phyloP scores from a whole-genome alignment of 495 filamentous ascomycete genomes.

The Aspergillus bridgeri region DNA sequence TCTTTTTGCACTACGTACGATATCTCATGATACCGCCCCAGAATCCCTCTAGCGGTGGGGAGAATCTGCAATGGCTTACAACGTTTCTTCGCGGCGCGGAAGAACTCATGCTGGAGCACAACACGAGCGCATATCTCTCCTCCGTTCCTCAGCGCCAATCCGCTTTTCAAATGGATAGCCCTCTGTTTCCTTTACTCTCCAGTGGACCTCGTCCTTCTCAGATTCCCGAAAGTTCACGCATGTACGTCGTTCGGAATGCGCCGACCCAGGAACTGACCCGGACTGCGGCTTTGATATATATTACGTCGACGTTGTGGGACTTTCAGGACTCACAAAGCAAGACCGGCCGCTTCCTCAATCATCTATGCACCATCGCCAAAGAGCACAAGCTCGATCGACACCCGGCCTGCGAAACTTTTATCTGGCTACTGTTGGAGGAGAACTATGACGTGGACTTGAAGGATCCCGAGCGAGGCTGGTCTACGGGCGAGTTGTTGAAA shows the following conservation, averaged over 20 bases:
- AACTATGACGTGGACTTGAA: slow-evolving; percentile 34
- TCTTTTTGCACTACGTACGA: slow-evolving; percentile 39
- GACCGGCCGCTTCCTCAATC: slow-evolving; percentile 33
- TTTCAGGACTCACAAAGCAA: slow-evolving; percentile 32
- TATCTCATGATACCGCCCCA: slow-evolving; percentile 27
- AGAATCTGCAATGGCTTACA: slow-evolving; percentile 31
- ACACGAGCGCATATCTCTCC: slow-evolving; percentile 22
- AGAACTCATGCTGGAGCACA: slow-evolving; percentile 35
- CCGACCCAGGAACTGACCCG: slow-evolving; percentile 40
- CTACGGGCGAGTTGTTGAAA: slow-evolving; percentile 34
- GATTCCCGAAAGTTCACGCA: slow-evolving; percentile 36
- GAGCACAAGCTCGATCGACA: slow-evolving; percentile 36
- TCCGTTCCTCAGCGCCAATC: slow-evolving; percentile 29
- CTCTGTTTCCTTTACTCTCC: slow-evolving; percentile 41
- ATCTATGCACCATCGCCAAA: slow-evolving; percentile 24
- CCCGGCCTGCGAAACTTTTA: slow-evolving; percentile 41
- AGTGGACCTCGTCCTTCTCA: slow-evolving; percentile 43
- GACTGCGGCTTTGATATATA: slow-evolving; percentile 40
- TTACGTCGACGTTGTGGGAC: slow-evolving; percentile 39
- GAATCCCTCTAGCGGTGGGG: slow-evolving; percentile 3
- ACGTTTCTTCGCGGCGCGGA: slow-evolving; percentile 39
- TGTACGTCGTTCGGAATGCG: slow-evolving; percentile 35
- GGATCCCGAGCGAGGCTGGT: slow-evolving; percentile 40
- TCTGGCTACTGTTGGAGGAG: slow-evolving; percentile 44
- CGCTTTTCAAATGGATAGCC: slow-evolving; percentile 40